phyloP scores from a whole-genome alignment of 2,329 filamentous ascomycete genomes.

The Diaporthe citrichinensis region DNA sequence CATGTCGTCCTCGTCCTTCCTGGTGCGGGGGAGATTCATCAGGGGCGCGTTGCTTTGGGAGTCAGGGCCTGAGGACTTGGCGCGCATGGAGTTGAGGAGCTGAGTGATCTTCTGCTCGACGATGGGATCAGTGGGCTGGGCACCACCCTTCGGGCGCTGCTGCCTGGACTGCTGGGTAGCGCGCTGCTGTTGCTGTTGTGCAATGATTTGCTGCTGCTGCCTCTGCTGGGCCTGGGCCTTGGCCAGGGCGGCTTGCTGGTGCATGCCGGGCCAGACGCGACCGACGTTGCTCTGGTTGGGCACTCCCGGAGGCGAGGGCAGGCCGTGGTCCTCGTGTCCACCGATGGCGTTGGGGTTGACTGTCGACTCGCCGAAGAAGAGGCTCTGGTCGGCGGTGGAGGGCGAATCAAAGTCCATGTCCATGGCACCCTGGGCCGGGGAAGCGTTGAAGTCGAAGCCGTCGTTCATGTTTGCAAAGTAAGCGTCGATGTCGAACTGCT shows the following conservation, averaged over 20 bases:
- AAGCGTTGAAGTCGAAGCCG: constrained; percentile 80
- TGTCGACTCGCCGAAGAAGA: constrained; percentile 73
- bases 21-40: constrained; percentile 79
- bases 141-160: constrained; percentile 63
- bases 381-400: constrained; percentile 65
- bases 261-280: constrained; percentile 92
- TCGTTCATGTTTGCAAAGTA: constrained; percentile 72
- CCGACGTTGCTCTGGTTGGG: constrained; percentile 71
- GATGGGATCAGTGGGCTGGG: constrained; percentile 74
- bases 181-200: constrained; percentile 69
- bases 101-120: constrained; percentile 96
- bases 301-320: constrained; percentile 59
- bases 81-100: constrained; percentile 91
- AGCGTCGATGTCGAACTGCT: constrained; percentile 61
- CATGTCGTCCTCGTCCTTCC: constrained; percentile 99
- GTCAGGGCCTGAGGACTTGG: constrained; percentile 72
- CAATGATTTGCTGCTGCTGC: constrained; percentile 73
- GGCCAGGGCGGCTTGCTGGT: constrained; percentile 87
- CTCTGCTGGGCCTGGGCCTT: constrained; percentile 80
- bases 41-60: constrained; percentile 63
- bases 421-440: constrained; percentile 72
- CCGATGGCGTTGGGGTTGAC: constrained; percentile 82
- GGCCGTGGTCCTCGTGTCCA: constrained; percentile 68
- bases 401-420: constrained; percentile 78
- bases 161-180: constrained; percentile 57